A percentile compares a stretch with the other conserved stretches of the same genome.
Conservation (phyloP, 805 yeast genomes). For the Lipomyces yamadae region DNA sequence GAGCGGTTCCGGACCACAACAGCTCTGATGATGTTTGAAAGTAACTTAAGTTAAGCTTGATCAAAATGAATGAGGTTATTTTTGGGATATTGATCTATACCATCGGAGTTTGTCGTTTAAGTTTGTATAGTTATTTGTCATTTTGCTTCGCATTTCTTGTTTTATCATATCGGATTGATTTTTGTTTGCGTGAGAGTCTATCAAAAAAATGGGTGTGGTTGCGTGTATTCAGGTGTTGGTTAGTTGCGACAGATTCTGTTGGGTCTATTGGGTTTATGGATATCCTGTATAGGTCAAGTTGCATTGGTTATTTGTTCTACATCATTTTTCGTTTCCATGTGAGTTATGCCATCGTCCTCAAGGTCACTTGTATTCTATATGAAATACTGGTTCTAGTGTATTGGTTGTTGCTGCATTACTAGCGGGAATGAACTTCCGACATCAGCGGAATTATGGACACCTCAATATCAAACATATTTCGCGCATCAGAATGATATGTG, state of each 20-base stretch:
- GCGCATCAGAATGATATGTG: too few species aligned
- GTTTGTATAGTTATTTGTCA: slow-evolving; percentile 1
- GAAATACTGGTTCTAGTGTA: neutral
- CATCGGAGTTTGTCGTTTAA: neutral
- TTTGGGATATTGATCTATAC: neutral
- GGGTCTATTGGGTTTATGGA: neutral
- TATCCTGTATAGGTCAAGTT: neutral
- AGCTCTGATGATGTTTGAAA: slow-evolving; percentile 7
- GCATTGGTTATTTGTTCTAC: neutral
- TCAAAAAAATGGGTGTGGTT: neutral
- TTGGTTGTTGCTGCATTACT: too few species aligned
- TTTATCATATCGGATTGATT: neutral
- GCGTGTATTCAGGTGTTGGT: neutral
- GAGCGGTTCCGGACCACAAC: neutral
- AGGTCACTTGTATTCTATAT: neutral
- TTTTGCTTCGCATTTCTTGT: neutral
- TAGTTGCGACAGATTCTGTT: neutral
- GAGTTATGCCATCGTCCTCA: neutral
- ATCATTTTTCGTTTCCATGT: neutral
- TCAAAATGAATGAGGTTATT: neutral
- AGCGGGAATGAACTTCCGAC: too few species aligned
- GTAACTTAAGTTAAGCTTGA: neutral
- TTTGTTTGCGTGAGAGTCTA: neutral
- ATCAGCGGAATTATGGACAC: too few species aligned
- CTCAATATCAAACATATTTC: too few species aligned